Percentiles rank a stretch among this genome's conserved stretches.
phyloP scores from a whole-genome alignment of 1,139 yeast species.

The Ashbya aceris region DNA sequence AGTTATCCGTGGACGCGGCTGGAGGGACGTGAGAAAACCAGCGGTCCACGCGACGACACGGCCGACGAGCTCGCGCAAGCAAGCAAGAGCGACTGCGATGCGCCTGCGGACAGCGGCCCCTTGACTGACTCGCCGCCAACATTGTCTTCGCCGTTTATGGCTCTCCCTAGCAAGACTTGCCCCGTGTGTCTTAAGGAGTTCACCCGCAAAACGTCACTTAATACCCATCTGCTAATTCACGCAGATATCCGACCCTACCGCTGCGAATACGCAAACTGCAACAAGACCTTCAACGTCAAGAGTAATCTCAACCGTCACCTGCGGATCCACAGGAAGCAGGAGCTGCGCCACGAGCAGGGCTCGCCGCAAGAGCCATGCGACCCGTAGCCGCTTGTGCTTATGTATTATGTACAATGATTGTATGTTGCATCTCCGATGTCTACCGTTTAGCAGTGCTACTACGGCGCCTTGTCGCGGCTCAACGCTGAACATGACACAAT shows the following conservation, averaged over 20 bases:
- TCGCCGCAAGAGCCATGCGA: background rate
- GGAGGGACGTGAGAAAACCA: background rate
- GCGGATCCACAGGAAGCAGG: constrained; percentile 40
- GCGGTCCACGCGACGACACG: background rate
- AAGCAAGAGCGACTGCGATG: background rate
- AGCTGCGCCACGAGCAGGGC: constrained; percentile 1
- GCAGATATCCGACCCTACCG: constrained; percentile 74
- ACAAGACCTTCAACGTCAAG: constrained; percentile 58
- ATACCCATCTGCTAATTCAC: constrained; percentile 70
- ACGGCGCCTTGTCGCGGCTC: no score
- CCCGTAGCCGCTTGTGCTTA: no score
- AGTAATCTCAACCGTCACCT: constrained; percentile 70
- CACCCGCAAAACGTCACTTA: constrained; percentile 67
- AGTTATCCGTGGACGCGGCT: constrained; percentile 1
- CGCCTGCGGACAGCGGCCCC: background rate
- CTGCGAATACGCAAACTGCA: constrained; percentile 63
- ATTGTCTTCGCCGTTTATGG: background rate
- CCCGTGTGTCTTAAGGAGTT: constrained; percentile 63
- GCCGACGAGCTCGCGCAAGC: background rate
- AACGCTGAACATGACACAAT: no score
- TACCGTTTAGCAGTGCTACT: no score
- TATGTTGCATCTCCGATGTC: no score
- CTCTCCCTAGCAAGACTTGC: constrained; percentile 31
- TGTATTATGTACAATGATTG: no score
- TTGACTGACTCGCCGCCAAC: background rate